Evolutionary conservation across 306 rosid genomes (phyloP), one percentile per base, ranked within the genome.

Genomic region (Rosa lucieae): DNA sequence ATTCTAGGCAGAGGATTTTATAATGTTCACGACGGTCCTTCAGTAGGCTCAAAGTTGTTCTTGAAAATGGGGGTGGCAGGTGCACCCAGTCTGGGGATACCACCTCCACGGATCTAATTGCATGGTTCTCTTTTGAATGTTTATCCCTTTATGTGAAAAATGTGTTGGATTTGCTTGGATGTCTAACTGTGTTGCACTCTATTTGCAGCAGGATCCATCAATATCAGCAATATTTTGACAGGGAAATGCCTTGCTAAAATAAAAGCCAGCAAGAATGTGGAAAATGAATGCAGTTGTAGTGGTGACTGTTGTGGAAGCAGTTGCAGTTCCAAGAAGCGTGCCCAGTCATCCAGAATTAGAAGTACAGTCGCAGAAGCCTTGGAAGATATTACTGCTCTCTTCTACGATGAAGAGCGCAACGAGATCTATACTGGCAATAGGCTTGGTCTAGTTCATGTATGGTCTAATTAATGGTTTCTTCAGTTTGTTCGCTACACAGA

Each of bases 321-420:
- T 66, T 86, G 87, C 73, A 78, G 82, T 72, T 91, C 91, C 37
- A 87, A 80, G 85, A 96, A 86, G 80, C 84, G 39, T 35, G 67
- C 55, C 39, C 77, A 23, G 62, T 73, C 86, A 61, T 82, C 90
- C 56, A 80, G 86, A 69, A 83, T 89, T 52, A 86, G 92, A 59
- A 93, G 89, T 87, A 84, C 92, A 5, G 97, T 90, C 8, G 91
- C 92, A 14, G 97, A 94, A 84, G 97, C 97, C 61, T 85, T 92
- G 90, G 98, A 94, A 84, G 97, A 94, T 72, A 92, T 92, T 48
- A 94, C 97, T 18, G 98, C 97, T 72, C 92, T 94, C 55, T 94
- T 89, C 75, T 94, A 92, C 35, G 98, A 94, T 10, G 98, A 94
- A 85, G 98, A 94, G 55, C 87, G 97, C 29, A 94, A 94, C 55